Percentiles rank a stretch among this genome's conserved stretches.
These are phyloP conservation scores for Phytophthora colocasiae DNA, from an alignment of 352 stramenopile species.

Conservation along the genomic window DNA sequence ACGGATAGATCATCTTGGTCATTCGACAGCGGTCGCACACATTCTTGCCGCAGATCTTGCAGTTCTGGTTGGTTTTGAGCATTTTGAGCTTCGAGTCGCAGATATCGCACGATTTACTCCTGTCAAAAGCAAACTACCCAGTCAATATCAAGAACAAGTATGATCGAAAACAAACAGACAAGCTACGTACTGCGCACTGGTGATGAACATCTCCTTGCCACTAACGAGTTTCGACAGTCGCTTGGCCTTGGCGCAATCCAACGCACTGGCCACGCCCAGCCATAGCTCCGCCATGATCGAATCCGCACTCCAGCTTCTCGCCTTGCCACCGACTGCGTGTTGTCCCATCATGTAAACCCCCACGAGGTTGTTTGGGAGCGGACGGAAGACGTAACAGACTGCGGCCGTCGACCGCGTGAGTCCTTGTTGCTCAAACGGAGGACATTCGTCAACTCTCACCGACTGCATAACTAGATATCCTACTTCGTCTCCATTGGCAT, in stretches of 20 bases:
- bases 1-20: conserved; percentile 64
- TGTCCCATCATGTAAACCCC: conserved; percentile 72
- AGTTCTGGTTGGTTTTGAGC: conserved; percentile 58
- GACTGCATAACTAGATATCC: conserved; percentile 74
- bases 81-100: conserved; percentile 67
- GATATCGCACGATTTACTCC: conserved; percentile 63
- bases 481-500: conserved; percentile 57
- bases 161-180: not conserved
- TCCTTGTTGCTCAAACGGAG: conserved; percentile 62
- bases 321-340: conserved; percentile 62
- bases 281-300: conserved; percentile 66
- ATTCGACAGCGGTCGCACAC: conserved; percentile 72
- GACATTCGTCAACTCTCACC: conserved; percentile 57
- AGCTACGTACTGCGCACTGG: conserved; percentile 48
- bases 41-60: conserved; percentile 76
- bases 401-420: conserved; percentile 57
- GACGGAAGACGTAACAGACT: conserved; percentile 74
- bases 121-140: conserved; percentile 9
- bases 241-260: conserved; percentile 70
- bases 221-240: conserved; percentile 60
- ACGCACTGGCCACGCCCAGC: conserved; percentile 56
- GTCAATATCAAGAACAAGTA: conserved; percentile 12
- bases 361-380: conserved; percentile 54
- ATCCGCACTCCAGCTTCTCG: conserved; percentile 63
- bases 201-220: conserved; percentile 59